Conservation (phyloP, 257 asterid genomes). For the Solanum sitiens region DNA sequence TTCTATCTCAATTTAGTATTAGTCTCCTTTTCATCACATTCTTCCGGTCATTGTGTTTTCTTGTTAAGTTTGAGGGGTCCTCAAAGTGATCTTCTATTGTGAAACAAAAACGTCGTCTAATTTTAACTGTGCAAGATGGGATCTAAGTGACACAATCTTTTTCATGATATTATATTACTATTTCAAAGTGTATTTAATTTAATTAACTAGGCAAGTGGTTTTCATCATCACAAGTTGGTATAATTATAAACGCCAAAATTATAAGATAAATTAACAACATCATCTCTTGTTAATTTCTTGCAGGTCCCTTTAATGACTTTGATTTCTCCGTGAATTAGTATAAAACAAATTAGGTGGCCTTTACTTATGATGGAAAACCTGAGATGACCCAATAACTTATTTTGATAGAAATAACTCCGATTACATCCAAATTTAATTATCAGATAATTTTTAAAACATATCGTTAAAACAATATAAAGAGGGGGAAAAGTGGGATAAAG, state of each 20-base stretch:
- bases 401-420: too few species aligned
- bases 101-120: not conserved
- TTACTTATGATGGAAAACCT: not conserved
- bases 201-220: not conserved
- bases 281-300: not conserved
- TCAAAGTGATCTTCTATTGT: not conserved
- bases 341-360: not conserved
- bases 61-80: not conserved
- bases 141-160: slow-evolving; percentile 10
- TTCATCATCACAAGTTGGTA: not conserved
- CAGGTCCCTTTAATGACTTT: not conserved
- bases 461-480: not conserved
- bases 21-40: not conserved
- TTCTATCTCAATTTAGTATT: not conserved
- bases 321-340: not conserved
- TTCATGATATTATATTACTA: not conserved
- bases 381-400: not conserved
- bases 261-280: not conserved
- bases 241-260: not conserved
- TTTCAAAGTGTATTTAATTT: not conserved
- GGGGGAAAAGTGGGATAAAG: too few species aligned
- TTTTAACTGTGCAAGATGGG: slow-evolving; percentile 5
- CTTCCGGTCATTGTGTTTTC: not conserved
- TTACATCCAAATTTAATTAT: not conserved
- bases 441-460: not conserved